These are phyloP conservation scores for Halocafeteria seosinensis DNA, from an alignment of 108 stramenopile genomes.

Conservation along the genomic window DNA sequence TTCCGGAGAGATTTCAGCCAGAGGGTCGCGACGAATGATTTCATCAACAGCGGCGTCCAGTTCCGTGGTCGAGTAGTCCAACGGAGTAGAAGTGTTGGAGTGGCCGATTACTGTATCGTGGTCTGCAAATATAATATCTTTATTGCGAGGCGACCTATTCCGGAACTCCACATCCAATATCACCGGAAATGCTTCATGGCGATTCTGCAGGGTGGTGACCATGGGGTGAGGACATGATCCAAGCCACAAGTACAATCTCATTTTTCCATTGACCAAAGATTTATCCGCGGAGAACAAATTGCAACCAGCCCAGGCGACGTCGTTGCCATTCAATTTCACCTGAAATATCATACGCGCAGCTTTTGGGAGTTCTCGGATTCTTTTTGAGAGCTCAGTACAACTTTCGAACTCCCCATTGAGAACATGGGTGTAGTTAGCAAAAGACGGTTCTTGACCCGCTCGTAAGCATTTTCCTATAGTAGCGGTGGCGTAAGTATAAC, in stretches of 20 bases:
- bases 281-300: conserved; percentile 1
- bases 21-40: conserved; percentile 1
- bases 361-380: conserved; percentile 15
- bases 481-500: too few relatives aligned
- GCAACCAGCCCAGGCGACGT: conserved; percentile 6
- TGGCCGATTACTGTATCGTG: neutral
- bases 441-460: too few relatives aligned
- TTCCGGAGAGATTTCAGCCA: neutral
- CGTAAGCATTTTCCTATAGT: neutral
- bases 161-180: conserved; percentile 5
- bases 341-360: conserved; percentile 17
- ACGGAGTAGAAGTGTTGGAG: neutral
- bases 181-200: neutral
- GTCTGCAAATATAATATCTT: neutral
- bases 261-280: neutral
- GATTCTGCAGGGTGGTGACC: conserved; percentile 3
- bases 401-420: too few relatives aligned
- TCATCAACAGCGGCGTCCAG: neutral
- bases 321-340: neutral
- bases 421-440: too few relatives aligned
- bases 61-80: neutral
- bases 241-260: conserved; percentile 9
- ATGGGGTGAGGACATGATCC: neutral
- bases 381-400: too few relatives aligned
- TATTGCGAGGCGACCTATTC: neutral